Percentiles rank a stretch among this genome's conserved stretches.
phyloP scores from a whole-genome alignment of 345 rosid genomes.

The Syzygium aqueum region DNA sequence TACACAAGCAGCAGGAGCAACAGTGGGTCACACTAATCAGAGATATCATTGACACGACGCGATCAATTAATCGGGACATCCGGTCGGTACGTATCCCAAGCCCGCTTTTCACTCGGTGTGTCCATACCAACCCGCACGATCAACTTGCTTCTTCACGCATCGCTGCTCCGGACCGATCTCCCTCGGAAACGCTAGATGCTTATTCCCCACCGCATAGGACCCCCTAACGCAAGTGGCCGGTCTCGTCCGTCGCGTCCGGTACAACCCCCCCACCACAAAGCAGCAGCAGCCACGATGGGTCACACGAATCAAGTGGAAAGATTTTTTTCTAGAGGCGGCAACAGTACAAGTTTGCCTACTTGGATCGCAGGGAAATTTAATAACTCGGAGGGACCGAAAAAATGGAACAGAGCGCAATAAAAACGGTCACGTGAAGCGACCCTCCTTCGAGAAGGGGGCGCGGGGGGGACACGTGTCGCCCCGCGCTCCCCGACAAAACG shows the following conservation, averaged over 20 bases:
- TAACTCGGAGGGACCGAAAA: not conserved
- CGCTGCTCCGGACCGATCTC: not conserved
- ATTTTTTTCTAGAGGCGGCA: not conserved
- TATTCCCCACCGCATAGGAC: not conserved
- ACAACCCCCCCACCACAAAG: not conserved
- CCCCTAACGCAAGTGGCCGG: not conserved
- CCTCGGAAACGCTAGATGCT: not conserved
- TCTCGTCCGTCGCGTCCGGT: not conserved
- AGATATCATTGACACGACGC: not conserved
- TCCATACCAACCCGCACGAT: accelerated
- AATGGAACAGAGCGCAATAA: not conserved
- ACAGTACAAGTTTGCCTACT: not conserved
- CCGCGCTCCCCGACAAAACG: not conserved
- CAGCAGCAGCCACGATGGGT: not conserved
- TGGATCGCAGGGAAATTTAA: not conserved
- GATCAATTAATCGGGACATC: not conserved
- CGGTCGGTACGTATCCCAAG: not conserved
- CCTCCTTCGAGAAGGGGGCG: not conserved
- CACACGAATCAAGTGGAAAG: not conserved
- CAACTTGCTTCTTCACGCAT: not conserved
- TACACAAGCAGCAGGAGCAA: not conserved
- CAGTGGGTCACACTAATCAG: not conserved
- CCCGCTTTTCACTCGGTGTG: not conserved
- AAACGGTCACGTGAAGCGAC: not conserved
- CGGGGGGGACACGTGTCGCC: not conserved